phyloP scores from a whole-genome alignment of 129 eudicot genomes.

The Calendula officinalis region DNA sequence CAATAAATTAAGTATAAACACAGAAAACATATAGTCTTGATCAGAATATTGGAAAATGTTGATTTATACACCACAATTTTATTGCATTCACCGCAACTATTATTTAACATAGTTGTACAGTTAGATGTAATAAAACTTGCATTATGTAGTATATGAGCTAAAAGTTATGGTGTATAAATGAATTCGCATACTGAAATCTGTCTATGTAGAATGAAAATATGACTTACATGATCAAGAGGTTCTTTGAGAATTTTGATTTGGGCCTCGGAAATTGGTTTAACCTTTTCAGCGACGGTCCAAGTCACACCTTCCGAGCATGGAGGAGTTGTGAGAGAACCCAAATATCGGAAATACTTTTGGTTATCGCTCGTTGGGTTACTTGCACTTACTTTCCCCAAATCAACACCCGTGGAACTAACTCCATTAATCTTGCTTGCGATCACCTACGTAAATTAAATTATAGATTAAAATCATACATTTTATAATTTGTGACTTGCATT shows the following conservation, averaged over 20 bases:
- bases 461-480: background rate
- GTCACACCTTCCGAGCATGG: constrained; percentile 51
- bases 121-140: background rate
- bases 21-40: background rate
- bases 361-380: constrained; percentile 31
- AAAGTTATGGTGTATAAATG: background rate
- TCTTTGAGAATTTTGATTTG: constrained; percentile 38
- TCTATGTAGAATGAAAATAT: background rate
- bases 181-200: background rate
- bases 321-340: constrained; percentile 59
- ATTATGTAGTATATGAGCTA: too few species aligned
- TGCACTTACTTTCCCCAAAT: constrained; percentile 40
- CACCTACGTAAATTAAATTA: constrained; percentile 22
- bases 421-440: constrained; percentile 2
- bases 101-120: too few species aligned
- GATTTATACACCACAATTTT: too few species aligned
- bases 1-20: background rate
- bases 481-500: too few species aligned
- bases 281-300: constrained; percentile 42
- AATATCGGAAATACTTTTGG: constrained; percentile 45
- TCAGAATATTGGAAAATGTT: too few species aligned
- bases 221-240: constrained; percentile 46
- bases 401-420: background rate
- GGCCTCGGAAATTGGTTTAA: constrained; percentile 39
- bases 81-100: too few species aligned